Percentiles rank a stretch among this genome's conserved stretches.
These are phyloP conservation scores for Penicillium sp. DNA, from an alignment of 2,329 filamentous ascomycete genomes.

Conservation along the genomic window DNA sequence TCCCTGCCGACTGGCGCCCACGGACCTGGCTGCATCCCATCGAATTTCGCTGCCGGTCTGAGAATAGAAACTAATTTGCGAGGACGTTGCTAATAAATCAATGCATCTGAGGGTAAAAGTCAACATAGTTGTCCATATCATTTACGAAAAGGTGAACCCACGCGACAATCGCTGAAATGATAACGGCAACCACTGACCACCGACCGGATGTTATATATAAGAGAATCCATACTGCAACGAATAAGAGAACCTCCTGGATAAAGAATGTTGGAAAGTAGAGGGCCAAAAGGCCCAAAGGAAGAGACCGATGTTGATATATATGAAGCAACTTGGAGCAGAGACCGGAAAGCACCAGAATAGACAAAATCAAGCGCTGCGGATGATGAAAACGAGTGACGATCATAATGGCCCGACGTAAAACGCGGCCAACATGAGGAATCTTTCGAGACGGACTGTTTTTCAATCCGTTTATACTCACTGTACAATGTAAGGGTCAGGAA, in stretches of 20 bases:
- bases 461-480: constrained; percentile 2
- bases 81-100: constrained; percentile 19
- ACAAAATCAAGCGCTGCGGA: constrained; percentile 23
- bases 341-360: constrained; percentile 21
- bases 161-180: constrained; percentile 19
- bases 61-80: constrained; percentile 27
- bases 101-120: constrained; percentile 11
- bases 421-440: constrained; percentile 1
- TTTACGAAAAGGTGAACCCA: constrained; percentile 9
- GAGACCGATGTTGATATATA: constrained; percentile 21
- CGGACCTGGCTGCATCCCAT: constrained; percentile 25
- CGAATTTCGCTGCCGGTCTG: constrained; percentile 26
- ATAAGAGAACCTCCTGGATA: constrained; percentile 21
- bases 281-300: constrained; percentile 17
- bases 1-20: constrained; percentile 23
- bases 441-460: background rate
- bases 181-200: constrained; percentile 11
- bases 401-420: constrained; percentile 12
- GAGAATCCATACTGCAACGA: constrained; percentile 18
- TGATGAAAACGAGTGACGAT: constrained; percentile 17
- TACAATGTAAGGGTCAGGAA: background rate
- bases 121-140: background rate
- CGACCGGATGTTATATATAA: constrained; percentile 18
- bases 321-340: constrained; percentile 25
- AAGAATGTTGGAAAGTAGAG: constrained; percentile 27